Evolutionary conservation across 2,329 filamentous ascomycete species (phyloP).

Genomic region (Tolypocladium ophioglossoides): DNA sequence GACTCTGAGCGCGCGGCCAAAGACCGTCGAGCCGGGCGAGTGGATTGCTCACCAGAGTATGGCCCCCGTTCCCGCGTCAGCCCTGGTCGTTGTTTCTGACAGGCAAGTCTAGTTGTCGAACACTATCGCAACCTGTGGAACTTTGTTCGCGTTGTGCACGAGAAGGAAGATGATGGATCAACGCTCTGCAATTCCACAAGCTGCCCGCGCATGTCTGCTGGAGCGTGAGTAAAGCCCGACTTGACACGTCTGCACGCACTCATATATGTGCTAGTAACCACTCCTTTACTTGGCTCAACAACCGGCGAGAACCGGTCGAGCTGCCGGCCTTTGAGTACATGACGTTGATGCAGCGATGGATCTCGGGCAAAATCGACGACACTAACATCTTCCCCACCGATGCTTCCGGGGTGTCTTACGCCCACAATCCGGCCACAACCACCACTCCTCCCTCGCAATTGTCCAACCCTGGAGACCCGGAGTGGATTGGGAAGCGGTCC

Average conservation of each 20-base stretch:
- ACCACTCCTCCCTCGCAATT: conserved; percentile 52
- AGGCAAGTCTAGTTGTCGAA: conserved; percentile 63
- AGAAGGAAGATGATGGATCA: conserved; percentile 66
- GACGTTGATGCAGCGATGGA: conserved; percentile 93
- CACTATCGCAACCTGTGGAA: conserved; percentile 83
- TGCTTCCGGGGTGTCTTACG: conserved; percentile 56
- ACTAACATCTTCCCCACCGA: conserved; percentile 84
- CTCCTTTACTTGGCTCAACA: conserved; percentile 94
- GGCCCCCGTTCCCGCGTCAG: conserved; percentile 9
- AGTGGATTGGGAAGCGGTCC: conserved; percentile 84
- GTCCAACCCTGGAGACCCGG: conserved; percentile 47
- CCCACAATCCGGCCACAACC: conserved; percentile 49
- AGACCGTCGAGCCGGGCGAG: conserved; percentile 87
- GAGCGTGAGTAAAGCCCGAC: conserved; percentile 55
- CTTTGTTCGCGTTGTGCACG: conserved; percentile 81
- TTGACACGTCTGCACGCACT: background rate
- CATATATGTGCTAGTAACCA: conserved; percentile 49
- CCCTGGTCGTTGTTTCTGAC: conserved; percentile 1
- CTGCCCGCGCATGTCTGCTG: conserved; percentile 91
- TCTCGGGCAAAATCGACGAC: conserved; percentile 90
- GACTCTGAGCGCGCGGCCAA: conserved; percentile 85
- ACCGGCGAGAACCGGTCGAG: conserved; percentile 76
- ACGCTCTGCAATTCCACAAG: conserved; percentile 75
- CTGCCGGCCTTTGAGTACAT: conserved; percentile 91
- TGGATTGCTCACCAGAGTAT: conserved; percentile 93